Evolutionary conservation across 2,329 filamentous ascomycete genomes (phyloP), one percentile per base, ranked within the genome.

Genomic region (Scedosporium minutisporum): DNA sequence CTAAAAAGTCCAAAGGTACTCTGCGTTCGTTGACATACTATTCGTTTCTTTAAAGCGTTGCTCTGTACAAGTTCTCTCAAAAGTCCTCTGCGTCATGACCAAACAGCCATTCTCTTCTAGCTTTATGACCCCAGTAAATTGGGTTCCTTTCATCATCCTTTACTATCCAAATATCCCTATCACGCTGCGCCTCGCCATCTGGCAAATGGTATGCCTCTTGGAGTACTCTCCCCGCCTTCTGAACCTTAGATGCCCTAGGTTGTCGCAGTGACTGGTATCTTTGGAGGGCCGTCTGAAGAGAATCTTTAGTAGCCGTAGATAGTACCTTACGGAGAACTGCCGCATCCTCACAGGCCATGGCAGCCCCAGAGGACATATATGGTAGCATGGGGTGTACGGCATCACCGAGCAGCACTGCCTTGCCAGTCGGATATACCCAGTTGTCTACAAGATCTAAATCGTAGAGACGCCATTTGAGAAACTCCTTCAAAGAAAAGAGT

Each of bases 301-400:
- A 21, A 6, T 25, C n/a, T 27, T 14, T 25, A 27, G 51, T 27
- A 55, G n/a, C 21, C 10, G 51, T 38, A 38, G 33, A 38, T 12
- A 38, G 33, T 38, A 38, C 33, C 33, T 38, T 38, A 38, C 51
- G 51, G n/a, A 78, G 68, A 1, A 74, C 73, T 4, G 73, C 73
- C 4, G 72, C 76, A 59, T 78, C 76, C 66, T 79, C 76, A 5
- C 78, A 71, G 0, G 75, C 74, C 71, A 77, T 77, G 5, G 76
- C 76, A 0, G 76, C 76, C 0, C 77, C 76, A 68, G 77, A 74
- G 0, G 75, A 74, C 69, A 78, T 75, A 62, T 77, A 77, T 1
- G 75, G 76, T 0, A 76, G 68, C 76, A 78, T 78, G 41, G 75
- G 72, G 64, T 78, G 76, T 0, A 75, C 75, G 6, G 76, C 75